phyloP scores from a whole-genome alignment of 2,329 filamentous ascomycete genomes.

The Alternaria sp. region DNA sequence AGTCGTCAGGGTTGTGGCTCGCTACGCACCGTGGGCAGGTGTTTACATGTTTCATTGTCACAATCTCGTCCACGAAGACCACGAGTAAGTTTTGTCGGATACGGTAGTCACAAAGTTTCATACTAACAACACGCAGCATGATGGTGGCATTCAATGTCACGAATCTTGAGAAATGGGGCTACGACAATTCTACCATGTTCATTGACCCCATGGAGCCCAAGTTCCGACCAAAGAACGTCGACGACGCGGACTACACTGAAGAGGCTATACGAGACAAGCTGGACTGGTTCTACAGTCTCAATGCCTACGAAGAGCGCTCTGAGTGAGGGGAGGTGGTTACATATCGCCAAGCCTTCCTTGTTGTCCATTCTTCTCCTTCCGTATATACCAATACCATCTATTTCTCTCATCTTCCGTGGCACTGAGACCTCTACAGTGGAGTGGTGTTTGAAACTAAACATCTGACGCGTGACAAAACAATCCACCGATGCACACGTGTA shows the following conservation, averaged over 20 bases:
- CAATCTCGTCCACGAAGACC: conserved; percentile 56
- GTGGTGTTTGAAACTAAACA: not conserved
- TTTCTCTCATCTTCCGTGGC: not conserved
- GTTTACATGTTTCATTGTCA: conserved; percentile 58
- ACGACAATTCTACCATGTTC: conserved; percentile 39
- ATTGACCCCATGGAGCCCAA: conserved; percentile 40
- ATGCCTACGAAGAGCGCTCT: conserved; percentile 36
- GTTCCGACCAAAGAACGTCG: conserved; percentile 36
- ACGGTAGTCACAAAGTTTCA: not conserved
- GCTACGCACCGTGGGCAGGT: conserved; percentile 53
- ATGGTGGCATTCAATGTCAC: conserved; percentile 54
- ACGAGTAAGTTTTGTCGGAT: conserved; percentile 34
- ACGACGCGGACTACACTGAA: conserved; percentile 30
- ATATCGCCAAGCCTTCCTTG: not conserved
- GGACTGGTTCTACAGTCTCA: conserved; percentile 37
- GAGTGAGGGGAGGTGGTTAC: not conserved
- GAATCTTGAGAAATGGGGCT: conserved; percentile 43
- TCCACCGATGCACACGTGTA: not conserved
- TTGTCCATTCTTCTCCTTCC: not conserved
- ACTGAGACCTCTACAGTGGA: not conserved
- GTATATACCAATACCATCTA: not conserved
- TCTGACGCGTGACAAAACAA: not conserved
- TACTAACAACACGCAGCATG: conserved; percentile 38
- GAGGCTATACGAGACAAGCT: conserved; percentile 38
- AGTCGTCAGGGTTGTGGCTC: conserved; percentile 34